phyloP scores from a whole-genome alignment of 148 eudicot genomes.

The Amaranthus cruentus region DNA sequence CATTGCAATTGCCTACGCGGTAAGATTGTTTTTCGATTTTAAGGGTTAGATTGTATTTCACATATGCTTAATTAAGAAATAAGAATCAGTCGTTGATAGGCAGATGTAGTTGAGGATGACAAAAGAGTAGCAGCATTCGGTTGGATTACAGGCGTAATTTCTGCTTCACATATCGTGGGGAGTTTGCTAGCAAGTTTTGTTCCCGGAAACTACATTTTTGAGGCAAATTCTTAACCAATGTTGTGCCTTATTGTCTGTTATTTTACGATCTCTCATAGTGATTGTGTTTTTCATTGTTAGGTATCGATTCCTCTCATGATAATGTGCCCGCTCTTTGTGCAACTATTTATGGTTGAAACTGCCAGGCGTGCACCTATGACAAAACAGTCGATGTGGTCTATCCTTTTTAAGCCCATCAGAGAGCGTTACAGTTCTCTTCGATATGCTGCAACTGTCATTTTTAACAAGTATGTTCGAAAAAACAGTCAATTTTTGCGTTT shows the following conservation, averaged over 20 bases:
- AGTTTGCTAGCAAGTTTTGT: slow-evolving; percentile 58
- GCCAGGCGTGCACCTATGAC: slow-evolving; percentile 32
- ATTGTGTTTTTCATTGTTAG: slow-evolving; percentile 25
- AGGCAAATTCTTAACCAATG: slow-evolving; percentile 40
- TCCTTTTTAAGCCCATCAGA: slow-evolving; percentile 36
- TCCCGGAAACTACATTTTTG: slow-evolving; percentile 52
- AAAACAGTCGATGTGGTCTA: slow-evolving; percentile 33
- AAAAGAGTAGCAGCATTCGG: slow-evolving; percentile 68
- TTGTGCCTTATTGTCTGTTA: not conserved
- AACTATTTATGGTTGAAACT: slow-evolving; percentile 58
- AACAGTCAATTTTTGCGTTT: not conserved
- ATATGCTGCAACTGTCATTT: slow-evolving; percentile 46
- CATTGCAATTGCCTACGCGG: slow-evolving; percentile 77
- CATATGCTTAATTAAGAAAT: not conserved
- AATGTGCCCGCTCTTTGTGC: slow-evolving; percentile 50
- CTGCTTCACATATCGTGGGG: slow-evolving; percentile 66
- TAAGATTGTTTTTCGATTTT: slow-evolving; percentile 31
- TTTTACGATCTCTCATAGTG: not conserved
- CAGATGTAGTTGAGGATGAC: slow-evolving; percentile 59
- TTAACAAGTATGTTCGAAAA: slow-evolving; percentile 37
- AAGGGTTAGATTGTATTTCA: not conserved
- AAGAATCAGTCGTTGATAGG: slow-evolving; percentile 33
- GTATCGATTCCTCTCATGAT: slow-evolving; percentile 56
- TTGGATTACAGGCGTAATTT: slow-evolving; percentile 77
- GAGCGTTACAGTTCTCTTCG: slow-evolving; percentile 54